Base-by-base conservation (phyloP, 345 rosid genomes). In the Aethionema arabicum region DNA sequence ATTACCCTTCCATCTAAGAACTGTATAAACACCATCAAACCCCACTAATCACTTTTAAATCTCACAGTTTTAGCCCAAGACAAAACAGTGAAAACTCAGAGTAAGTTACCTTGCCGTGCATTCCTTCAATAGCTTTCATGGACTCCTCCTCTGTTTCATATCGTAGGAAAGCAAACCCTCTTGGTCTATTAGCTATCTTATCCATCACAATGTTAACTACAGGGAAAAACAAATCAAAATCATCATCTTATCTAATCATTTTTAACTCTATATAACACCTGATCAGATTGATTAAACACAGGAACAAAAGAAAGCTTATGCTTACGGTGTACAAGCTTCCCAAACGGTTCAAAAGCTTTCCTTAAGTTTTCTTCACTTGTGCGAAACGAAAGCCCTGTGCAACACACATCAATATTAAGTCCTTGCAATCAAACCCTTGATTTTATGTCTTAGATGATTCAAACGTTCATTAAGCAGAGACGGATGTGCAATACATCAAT, bases 1-100 rank as follows among this genome's bases (percentile, higher is more conserved):
- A 84, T 86, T 21, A 86, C 91, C 68, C 95, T 85, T 80, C 95
- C 96, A 77, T 86, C 85, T 75, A 83, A 53, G 74, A 86, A 86
- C 95, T 83, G 69, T 30, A 66, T 6, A 33, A n/a, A n/a, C n/a
- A 41, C 7, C n/a, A 14, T 43, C 64, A 47, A 50, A 63, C 0
- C 11, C 21, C 11, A 49, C 4, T 3, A 10, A 30, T 44, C 49
- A 39, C 21, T 37, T 30, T 13, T 1, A 54, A 11, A 60, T 7
- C 13, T 15, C 3, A 16, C 4, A 50, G 7, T 33, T 58, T 48
- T 12, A 48, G 49, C 12, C 32, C 15, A 37, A 44, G 15, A 52
- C 4, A 72, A 72, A 11, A 51, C 50, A 0, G 36, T 32, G 21
- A 35, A 5, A 30, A 52, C 54, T 52, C 3, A 4, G 37, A 69